Base-by-base conservation (phyloP, 2,329 filamentous ascomycete species). In the Neofusicoccum kwambonambiense region DNA sequence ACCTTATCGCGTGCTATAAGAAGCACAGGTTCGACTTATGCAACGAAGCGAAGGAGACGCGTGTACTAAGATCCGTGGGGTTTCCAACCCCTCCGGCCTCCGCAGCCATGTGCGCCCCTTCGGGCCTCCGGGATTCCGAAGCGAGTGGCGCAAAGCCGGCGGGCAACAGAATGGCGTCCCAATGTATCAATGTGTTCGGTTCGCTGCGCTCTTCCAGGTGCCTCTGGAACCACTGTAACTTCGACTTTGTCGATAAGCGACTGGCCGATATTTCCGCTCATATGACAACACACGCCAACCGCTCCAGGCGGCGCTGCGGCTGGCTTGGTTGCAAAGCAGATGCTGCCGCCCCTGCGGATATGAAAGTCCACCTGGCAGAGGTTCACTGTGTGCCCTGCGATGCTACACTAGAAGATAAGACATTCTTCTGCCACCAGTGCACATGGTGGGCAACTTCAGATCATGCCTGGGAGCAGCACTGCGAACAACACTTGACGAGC, bases 351-450 rank as follows among this genome's bases (percentile, higher is more conserved):
- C 22, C 27, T 6, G 7, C 12, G 47, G 22, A 50, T 8, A 7
- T n/a, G 22, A 50, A 39, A 4, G 50, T 11, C 11, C 50, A 52
- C 17, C 1, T 52, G 31, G 13, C 7, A 12, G 31, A 52, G 13
- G 50, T 31, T 9, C 50, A 52, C 13, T 2, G 31, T 2, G 13
- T 52, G 3, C 31, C 13, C 31, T 37, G 11, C 45, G 6, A 52
- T 1, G n/a, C 2, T 0, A 52, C 31, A 11, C 13, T 52, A 3
- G 50, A 52, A 37, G 50, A 52, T n/a, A 39, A 52, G 13, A 11
- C 50, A 7, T 52, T 52, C n/a, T 52, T 39, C 34, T 52, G 50
- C 50, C 50, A 52, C 50, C 50, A 52, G 31, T 52, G 50, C 50
- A 34, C 50, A 37, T 52, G 50, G 50, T 52, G 50, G 50, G 50